Evolutionary conservation across 306 rosid genomes (phyloP).

Genomic region (Cucurbita moschata): DNA sequence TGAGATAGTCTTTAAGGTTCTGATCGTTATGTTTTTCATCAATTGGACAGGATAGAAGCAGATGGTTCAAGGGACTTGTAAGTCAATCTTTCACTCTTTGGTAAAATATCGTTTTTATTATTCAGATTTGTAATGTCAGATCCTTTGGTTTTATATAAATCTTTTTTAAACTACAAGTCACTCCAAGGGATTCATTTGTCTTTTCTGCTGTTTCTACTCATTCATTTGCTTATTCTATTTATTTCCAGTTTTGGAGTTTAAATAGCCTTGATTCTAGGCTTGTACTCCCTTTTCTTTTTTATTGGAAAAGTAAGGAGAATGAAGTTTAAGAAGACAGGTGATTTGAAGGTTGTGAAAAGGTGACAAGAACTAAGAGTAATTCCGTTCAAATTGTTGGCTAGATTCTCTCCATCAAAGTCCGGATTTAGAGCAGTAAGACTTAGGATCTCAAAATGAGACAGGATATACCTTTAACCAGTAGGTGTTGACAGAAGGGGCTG

Average conservation of each 20-base stretch:
- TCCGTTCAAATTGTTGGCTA: neutral
- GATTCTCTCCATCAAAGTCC: neutral
- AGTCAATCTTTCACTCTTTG: slow-evolving; percentile 27
- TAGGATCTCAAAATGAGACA: neutral
- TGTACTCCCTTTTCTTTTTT: neutral
- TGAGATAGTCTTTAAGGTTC: slow-evolving; percentile 9
- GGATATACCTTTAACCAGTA: neutral
- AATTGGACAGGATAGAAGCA: slow-evolving; percentile 63
- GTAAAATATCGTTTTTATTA: neutral
- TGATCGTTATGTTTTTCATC: slow-evolving; percentile 20
- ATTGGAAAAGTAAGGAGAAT: neutral
- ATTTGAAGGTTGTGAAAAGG: neutral
- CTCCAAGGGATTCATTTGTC: neutral
- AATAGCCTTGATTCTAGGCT: neutral
- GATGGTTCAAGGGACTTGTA: slow-evolving; percentile 68
- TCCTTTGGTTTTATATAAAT: neutral
- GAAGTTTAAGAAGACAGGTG: neutral
- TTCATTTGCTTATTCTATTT: neutral
- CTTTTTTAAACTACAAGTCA: neutral
- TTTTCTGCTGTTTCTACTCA: neutral
- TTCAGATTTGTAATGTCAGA: neutral
- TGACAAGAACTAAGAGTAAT: neutral
- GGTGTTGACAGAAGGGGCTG: neutral
- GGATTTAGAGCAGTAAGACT: neutral
- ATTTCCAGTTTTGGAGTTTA: neutral